Evolutionary conservation across 2,329 filamentous ascomycete species (phyloP), one percentile per base, ranked within the genome.

Genomic region (Penicillium sumatraense): DNA sequence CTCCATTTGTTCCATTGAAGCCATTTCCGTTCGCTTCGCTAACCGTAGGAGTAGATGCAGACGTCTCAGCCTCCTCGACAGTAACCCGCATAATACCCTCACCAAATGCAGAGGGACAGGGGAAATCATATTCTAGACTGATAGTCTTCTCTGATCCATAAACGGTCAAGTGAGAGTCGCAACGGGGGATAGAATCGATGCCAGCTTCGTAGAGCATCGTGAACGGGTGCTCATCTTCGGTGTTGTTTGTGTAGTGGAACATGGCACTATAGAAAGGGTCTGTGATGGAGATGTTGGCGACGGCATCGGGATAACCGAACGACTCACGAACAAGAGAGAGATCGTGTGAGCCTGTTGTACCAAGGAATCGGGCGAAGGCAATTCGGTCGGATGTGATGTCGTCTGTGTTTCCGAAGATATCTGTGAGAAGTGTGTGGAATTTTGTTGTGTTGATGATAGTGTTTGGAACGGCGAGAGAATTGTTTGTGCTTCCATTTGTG

Each of bases 151-250:
- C 72, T 14, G 74, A 66, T 0, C 79, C 79, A 58, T 84, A 87
- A 0, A 87, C 73, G 5, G 71, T 69, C 3, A 75, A 29, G 59
- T 72, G 69, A 1, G 72, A 70, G 51, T 75, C 72, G 7, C 71
- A 72, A 1, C 72, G 57, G 0, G 83, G 81, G 1, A 88, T 77
- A 0, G 67, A 63, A 58, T 83, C 78, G 20, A 86, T 73, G 0
- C 85, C 84, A 0, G 78, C 80, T 58, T 88, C 85, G 59, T 86
- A 88, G 0, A 78, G 76, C 2, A 85, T 76, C 0, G 81, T 73
- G 54, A 85, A 87, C 1, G 68, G 63, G 18, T 68, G 20, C 29
- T 55, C 63, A 2, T 65, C 56, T 4, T 29, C 51, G 8, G 35
- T 58, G 10, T 61, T 47, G 35, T 62, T 52, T 2, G 56, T 67